A percentile compares a stretch with the other conserved stretches of the same genome.
Conservation (phyloP, 164 flowering plant genomes). For the Sextonia rubra region DNA sequence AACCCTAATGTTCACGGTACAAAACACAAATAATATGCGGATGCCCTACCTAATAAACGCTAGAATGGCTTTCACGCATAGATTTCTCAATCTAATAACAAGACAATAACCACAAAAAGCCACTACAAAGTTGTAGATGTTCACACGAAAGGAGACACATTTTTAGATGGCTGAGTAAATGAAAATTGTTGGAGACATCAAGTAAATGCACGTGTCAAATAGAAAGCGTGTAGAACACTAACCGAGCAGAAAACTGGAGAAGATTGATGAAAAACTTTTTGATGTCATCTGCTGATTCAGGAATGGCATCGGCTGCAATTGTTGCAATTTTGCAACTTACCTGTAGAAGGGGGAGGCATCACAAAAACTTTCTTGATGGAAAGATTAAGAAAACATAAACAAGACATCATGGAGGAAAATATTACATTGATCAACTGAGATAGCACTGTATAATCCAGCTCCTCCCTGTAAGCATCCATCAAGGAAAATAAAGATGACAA, state of each 20-base stretch:
- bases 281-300: constrained; percentile 45
- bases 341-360: constrained; percentile 34
- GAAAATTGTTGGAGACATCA: background rate
- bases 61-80: no score
- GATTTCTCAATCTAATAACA: no score
- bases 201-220: background rate
- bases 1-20: no score
- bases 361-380: constrained; percentile 1
- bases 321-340: constrained; percentile 56
- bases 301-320: constrained; percentile 75
- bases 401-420: constrained; percentile 5
- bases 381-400: background rate
- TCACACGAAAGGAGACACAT: no score
- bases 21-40: no score
- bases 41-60: no score
- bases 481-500: constrained; percentile 72
- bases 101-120: no score
- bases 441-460: constrained; percentile 78
- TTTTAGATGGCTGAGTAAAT: no score
- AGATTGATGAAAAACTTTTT: constrained; percentile 64
- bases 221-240: constrained; percentile 19
- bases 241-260: constrained; percentile 77
- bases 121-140: no score
- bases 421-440: constrained; percentile 76
- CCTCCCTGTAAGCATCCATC: constrained; percentile 80